phyloP scores from a whole-genome alignment of 352 stramenopile genomes.

The Elongisporangium prolatum region DNA sequence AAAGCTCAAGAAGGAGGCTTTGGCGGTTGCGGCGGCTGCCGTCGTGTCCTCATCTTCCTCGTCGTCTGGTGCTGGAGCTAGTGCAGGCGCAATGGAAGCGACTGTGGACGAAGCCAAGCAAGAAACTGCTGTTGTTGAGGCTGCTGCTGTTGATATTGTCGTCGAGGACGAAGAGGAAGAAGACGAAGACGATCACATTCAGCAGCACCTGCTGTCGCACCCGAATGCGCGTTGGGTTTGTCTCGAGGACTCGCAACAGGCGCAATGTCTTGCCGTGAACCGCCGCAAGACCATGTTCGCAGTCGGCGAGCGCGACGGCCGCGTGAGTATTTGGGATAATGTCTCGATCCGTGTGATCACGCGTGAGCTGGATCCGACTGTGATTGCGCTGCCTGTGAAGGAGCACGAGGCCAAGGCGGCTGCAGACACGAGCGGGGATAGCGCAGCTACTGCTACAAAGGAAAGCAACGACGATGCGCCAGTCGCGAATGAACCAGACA shows the following conservation, averaged over 20 bases:
- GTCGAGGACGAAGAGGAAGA: constrained; percentile 21
- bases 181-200: constrained; percentile 41
- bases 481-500: background rate
- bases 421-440: constrained; percentile 1
- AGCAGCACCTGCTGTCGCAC: constrained; percentile 58
- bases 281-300: constrained; percentile 54
- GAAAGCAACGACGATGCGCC: background rate
- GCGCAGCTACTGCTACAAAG: background rate
- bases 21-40: background rate
- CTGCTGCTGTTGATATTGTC: background rate
- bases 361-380: constrained; percentile 68
- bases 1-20: constrained; percentile 19
- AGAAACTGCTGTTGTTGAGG: too few relatives aligned
- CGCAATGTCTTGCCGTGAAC: constrained; percentile 68
- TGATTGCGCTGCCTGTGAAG: constrained; percentile 35
- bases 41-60: background rate
- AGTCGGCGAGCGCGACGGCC: constrained; percentile 73
- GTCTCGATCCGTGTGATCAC: constrained; percentile 74
- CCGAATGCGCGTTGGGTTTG: constrained; percentile 45
- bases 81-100: background rate
- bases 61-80: background rate
- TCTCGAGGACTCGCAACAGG: constrained; percentile 74
- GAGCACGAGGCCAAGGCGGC: background rate
- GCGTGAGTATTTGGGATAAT: constrained; percentile 84
- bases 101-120: background rate